These are phyloP conservation scores for Cryptosporidium viatorum DNA, from an alignment of 169 alveolate species.

Conservation along the genomic window DNA sequence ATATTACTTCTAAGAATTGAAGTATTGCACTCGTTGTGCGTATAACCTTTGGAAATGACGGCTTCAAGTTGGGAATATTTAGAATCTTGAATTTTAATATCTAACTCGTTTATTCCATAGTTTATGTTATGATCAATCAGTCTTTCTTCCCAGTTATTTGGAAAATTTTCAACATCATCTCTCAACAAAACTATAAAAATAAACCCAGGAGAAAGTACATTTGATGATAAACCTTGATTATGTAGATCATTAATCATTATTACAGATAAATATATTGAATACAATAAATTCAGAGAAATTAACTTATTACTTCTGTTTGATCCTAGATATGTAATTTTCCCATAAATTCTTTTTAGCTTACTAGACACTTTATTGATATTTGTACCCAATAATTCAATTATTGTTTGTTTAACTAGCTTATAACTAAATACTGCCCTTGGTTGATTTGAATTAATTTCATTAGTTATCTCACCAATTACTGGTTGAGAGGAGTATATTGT, in stretches of 20 bases:
- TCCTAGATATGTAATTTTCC: background rate
- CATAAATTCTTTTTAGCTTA: constrained; percentile 1
- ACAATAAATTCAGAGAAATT: constrained; percentile 7
- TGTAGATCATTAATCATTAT: constrained; percentile 7
- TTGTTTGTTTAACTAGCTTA: background rate
- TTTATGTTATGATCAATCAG: background rate
- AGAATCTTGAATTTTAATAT: background rate
- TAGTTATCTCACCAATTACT: background rate
- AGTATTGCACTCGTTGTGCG: background rate
- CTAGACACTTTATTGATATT: background rate
- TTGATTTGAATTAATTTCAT: constrained; percentile 4
- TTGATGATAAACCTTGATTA: background rate
- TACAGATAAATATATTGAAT: constrained; percentile 3
- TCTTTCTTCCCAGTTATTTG: constrained; percentile 5
- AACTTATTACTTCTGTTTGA: background rate
- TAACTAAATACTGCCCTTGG: constrained; percentile 28
- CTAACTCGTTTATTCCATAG: background rate
- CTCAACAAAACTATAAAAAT: constrained; percentile 7
- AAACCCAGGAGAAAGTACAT: constrained; percentile 19
- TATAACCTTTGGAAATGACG: background rate
- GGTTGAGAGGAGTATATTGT: constrained; percentile 20
- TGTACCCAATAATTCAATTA: background rate
- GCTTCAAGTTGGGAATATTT: background rate
- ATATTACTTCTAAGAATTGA: background rate
- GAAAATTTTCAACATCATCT: background rate